Base-by-base conservation (phyloP, 2,329 filamentous ascomycete species). In the Phymatotrichopsis omnivora region DNA sequence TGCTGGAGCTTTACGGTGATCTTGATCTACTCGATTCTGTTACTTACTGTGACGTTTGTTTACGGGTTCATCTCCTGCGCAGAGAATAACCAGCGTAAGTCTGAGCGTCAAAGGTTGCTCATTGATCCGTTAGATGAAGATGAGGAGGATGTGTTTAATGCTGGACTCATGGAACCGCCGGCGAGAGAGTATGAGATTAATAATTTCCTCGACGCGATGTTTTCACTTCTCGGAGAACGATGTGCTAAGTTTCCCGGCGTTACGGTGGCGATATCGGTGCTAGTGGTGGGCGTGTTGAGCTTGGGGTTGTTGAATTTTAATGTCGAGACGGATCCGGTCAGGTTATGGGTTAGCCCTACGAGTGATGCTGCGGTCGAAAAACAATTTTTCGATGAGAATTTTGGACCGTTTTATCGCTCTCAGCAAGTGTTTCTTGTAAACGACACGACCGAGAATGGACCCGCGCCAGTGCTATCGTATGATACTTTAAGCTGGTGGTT, bases 361-460 rank as follows among this genome's bases (percentile, higher is more conserved):
- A 96, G 91, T 3, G 76, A 79, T 37, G 89, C 93, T 16, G 91
- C 91, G 0, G 75, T 85, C 61, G 89, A 98, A 62, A 98, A 98
- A 67, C 74, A 74, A 1, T 98, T 93, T 61, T 98, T 96, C 55
- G 93, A 98, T 61, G 63, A 75, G 27, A 86, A 85, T 57, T 98
- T 98, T 61, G 93, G 91, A 0, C 86, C 89, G 0, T 98, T 98
- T 60, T 98, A 91, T 65, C 82, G 91, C 30, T 82, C 87, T 0
- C 84, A 98, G 63, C 91, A 98, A 65, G 76, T 80, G 1, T 98
- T 98, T 63, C 64, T 98, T 11, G 85, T 96, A 51, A 98, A 96
- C 53, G 87, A 95, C 56, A 86, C 78, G 0, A 62, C 72, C 1
- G 58, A 71, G 2, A 69, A 70, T 2, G 75, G 75, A 0, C 72